Evolutionary conservation across 2,329 filamentous ascomycete species (phyloP).

Genomic region (Magnaporthiopsis incrustans): DNA sequence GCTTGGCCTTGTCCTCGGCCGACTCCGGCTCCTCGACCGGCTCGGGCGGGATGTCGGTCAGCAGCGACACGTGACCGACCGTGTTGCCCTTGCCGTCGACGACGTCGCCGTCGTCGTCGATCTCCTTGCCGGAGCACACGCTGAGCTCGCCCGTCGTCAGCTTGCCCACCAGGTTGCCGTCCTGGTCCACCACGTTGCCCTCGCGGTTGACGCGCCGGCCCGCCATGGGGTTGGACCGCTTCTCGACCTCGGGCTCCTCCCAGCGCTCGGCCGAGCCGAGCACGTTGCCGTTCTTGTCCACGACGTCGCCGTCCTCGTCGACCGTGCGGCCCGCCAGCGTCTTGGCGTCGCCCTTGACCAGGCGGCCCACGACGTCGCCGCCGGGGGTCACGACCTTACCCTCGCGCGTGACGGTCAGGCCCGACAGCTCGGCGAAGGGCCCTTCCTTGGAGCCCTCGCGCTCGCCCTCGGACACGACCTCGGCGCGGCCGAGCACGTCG

Average conservation of each 20-base stretch:
- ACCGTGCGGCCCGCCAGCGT: conserved; percentile 64
- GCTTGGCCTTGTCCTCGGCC: conserved; percentile 49
- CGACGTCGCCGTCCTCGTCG: conserved; percentile 74
- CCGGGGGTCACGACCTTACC: conserved; percentile 58
- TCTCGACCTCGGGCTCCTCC: conserved; percentile 47
- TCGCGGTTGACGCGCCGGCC: conserved; percentile 50
- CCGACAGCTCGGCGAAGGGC: conserved; percentile 58
- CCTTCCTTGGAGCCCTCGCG: conserved; percentile 55
- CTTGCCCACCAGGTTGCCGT: conserved; percentile 56
- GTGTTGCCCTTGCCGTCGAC: conserved; percentile 60
- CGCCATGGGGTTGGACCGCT: conserved; percentile 41
- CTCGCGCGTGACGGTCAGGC: conserved; percentile 59
- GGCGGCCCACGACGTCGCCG: conserved; percentile 64
- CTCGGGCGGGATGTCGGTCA: conserved; percentile 47
- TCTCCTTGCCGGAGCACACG: conserved; percentile 58
- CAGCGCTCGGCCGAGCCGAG: conserved; percentile 52
- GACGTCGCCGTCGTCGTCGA: conserved; percentile 65
- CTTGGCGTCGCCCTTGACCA: conserved; percentile 65
- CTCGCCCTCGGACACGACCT: conserved; percentile 61
- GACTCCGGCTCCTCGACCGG: conserved; percentile 47
- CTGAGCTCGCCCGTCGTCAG: conserved; percentile 59
- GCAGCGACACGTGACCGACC: conserved; percentile 59
- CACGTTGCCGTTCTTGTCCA: conserved; percentile 63
- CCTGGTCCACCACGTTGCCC: conserved; percentile 50
- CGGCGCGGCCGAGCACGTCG: conserved; percentile 58